Evolutionary conservation across 169 alveolate species (phyloP), one percentile per base, ranked within the genome.

Genomic region (Plasmodium adleri): DNA sequence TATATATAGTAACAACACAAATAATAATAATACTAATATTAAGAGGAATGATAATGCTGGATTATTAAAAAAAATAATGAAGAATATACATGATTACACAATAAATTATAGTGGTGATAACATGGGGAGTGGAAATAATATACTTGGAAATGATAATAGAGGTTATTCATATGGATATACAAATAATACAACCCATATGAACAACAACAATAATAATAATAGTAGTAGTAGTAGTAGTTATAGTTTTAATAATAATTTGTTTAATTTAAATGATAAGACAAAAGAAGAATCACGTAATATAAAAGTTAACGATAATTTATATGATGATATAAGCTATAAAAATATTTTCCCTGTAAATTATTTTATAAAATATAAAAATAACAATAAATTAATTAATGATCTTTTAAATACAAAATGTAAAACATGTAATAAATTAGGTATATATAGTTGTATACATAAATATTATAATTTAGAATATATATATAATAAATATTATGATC

Each of bases 361-460:
- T 66, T 78, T 78, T 50, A 20, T 78, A 24, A 78, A 78, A 66
- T 64, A 50, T 58, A 78, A 45, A 66, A 78, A 78, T 1, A 66
- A 78, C n/a, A 24, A n/a, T n/a, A 12, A 75, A 20, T 13, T 78
- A 70, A 49, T 78, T 28, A 47, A 78, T 64, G 54, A 78, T 9
- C 89, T 43, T 28, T 66, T 78, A 45, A 78, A 64, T 58, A 64
- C 78, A 26, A 66, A 78, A 58, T 78, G 89, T 45, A 39, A 24
- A 15, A 43, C 26, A 4, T 78, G 89, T 66, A 70, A 70, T 4
- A 78, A 78, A 58, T 59, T 67, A 28, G 89, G 89, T 32, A 78
- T 78, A 28, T 78, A 78, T 32, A 78, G 89, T 52, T 78, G 89
- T 58, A 78, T 78, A 64, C 89, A 78, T 60, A 78, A 78, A 59